Conservation (phyloP, 2,329 filamentous ascomycete genomes). For the Paecilomyces variotii region DNA sequence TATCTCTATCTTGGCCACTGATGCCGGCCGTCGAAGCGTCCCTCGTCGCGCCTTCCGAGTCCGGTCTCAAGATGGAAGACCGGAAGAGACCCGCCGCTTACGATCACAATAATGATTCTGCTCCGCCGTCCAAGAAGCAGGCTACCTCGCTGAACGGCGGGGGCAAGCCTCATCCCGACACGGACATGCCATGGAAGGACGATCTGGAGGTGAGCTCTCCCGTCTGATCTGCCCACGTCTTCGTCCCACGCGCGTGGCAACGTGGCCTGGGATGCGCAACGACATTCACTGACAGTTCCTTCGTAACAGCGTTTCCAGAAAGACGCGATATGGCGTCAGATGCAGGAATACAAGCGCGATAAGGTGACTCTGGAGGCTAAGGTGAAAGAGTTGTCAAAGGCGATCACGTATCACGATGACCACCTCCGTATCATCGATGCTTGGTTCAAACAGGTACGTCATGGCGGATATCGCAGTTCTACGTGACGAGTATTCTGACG, state of each 20-base stretch:
- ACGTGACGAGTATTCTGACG: conserved; percentile 1
- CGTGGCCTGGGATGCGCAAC: not conserved
- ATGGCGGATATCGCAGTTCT: not conserved
- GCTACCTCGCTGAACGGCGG: conserved; percentile 68
- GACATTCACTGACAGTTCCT: conserved; percentile 24
- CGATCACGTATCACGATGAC: conserved; percentile 77
- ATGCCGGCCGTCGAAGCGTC: conserved; percentile 78
- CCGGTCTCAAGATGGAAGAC: conserved; percentile 95
- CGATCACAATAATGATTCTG: conserved; percentile 74
- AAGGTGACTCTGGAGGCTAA: conserved; percentile 72
- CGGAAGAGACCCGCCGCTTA: conserved; percentile 87
- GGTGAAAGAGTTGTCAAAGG: conserved; percentile 71
- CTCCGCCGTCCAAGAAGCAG: conserved; percentile 85
- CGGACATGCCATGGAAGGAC: conserved; percentile 63
- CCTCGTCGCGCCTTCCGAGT: conserved; percentile 67
- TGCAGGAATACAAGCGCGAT: conserved; percentile 95
- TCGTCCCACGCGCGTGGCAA: not conserved
- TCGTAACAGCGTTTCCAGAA: conserved; percentile 72
- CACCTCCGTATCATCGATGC: conserved; percentile 83
- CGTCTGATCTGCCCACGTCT: conserved; percentile 4
- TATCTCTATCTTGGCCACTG: conserved; percentile 52
- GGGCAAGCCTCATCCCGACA: conserved; percentile 55
- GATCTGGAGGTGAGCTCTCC: conserved; percentile 62
- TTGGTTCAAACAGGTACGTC: conserved; percentile 84
- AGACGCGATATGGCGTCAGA: conserved; percentile 92